A percentile compares a stretch with the other conserved stretches of the same genome.
These are phyloP conservation scores for Diplodia scrobiculata DNA, from an alignment of 2,329 filamentous ascomycete genomes.

Conservation along the genomic window DNA sequence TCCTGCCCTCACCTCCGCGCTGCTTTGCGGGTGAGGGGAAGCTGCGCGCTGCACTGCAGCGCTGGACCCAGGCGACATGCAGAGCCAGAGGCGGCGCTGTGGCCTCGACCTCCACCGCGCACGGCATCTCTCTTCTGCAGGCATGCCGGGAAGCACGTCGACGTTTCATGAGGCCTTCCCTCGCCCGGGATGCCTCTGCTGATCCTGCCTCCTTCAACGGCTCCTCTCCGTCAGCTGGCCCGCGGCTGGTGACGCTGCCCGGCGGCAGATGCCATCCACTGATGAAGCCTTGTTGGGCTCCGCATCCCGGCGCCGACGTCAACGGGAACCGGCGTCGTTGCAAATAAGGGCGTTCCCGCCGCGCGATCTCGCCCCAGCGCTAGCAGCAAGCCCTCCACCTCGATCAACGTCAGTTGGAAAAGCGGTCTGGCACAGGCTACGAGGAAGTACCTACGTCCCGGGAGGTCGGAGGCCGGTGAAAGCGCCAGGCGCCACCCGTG, in stretches of 20 bases:
- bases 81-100: no score
- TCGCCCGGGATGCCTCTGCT: background rate
- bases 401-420: background rate
- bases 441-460: background rate
- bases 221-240: slow-evolving; percentile 1
- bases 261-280: slow-evolving; percentile 13
- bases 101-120: background rate
- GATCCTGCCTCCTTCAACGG: slow-evolving; percentile 2
- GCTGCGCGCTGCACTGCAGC: background rate
- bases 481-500: background rate
- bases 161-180: slow-evolving; percentile 2
- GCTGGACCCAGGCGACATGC: background rate
- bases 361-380: slow-evolving; percentile 3
- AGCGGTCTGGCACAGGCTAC: slow-evolving; percentile 14
- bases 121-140: slow-evolving; percentile 10
- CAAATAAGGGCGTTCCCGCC: slow-evolving; percentile 15
- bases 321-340: background rate
- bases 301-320: slow-evolving; percentile 9
- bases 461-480: background rate
- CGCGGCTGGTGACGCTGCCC: background rate
- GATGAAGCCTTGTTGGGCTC: background rate
- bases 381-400: background rate
- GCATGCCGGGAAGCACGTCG: background rate
- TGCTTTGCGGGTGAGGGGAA: background rate
- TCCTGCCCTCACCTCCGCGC: slow-evolving; percentile 13